A percentile compares a stretch with the other conserved stretches of the same genome.
These are phyloP conservation scores for Furcasterigmium sp. DNA, from an alignment of 2,329 filamentous ascomycete species.

Conservation along the genomic window DNA sequence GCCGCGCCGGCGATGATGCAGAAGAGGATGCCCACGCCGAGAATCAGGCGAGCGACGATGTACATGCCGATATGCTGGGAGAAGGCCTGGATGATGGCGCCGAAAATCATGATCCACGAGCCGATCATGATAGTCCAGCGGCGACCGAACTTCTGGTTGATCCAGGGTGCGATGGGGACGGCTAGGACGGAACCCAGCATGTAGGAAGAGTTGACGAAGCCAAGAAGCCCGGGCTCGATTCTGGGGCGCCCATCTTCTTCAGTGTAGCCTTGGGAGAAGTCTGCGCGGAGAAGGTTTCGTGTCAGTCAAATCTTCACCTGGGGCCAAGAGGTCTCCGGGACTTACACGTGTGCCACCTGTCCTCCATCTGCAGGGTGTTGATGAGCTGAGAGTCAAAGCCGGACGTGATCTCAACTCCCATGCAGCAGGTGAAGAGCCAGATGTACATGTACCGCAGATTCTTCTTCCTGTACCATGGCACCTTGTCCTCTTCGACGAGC, in stretches of 20 bases:
- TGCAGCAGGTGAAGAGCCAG: constrained; percentile 38
- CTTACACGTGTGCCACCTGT: constrained; percentile 21
- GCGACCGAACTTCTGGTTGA: constrained; percentile 44
- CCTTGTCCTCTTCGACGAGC: constrained; percentile 30
- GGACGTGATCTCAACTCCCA: constrained; percentile 51
- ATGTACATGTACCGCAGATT: constrained; percentile 31
- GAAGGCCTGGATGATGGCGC: constrained; percentile 50
- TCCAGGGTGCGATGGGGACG: constrained; percentile 46
- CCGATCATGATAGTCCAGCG: constrained; percentile 51
- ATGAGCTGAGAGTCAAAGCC: constrained; percentile 47
- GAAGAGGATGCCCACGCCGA: constrained; percentile 49
- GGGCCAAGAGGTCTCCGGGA: not conserved
- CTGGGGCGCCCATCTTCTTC: constrained; percentile 13
- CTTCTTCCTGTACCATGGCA: constrained; percentile 30
- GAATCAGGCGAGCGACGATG: constrained; percentile 44
- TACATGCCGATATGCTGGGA: constrained; percentile 36
- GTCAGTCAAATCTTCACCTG: not conserved
- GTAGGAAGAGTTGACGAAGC: constrained; percentile 49
- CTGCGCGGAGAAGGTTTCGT: not conserved
- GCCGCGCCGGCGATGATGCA: constrained; percentile 31
- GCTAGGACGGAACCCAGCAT: constrained; percentile 48
- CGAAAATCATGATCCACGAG: constrained; percentile 47
- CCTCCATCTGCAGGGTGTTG: constrained; percentile 30
- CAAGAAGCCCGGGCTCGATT: constrained; percentile 27
- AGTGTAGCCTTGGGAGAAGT: constrained; percentile 12